A percentile compares a stretch with the other conserved stretches of the same genome.
Conservation (phyloP, 768 basidiomycete species). For the Auricularia cornea region DNA sequence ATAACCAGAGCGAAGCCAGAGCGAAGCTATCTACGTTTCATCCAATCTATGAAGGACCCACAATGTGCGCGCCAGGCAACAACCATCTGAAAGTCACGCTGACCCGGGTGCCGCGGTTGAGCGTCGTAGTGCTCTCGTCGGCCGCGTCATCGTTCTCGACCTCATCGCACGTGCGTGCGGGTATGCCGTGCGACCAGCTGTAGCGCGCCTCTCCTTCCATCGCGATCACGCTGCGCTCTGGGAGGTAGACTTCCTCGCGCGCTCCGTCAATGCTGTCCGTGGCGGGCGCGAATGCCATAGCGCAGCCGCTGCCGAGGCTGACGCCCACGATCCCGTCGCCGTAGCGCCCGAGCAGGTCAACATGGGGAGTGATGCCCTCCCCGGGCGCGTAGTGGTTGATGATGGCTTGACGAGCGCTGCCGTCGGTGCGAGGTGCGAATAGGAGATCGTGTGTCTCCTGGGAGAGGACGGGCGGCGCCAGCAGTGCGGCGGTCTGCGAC, state of each 20-base stretch:
- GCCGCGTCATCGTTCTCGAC: constrained; percentile 36
- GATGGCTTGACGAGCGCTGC: constrained; percentile 69
- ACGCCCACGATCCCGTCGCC: constrained; percentile 87
- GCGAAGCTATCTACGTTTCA: no score
- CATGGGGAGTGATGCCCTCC: constrained; percentile 80
- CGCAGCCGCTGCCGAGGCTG: constrained; percentile 70
- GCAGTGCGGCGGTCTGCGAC: constrained; percentile 35
- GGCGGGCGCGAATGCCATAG: constrained; percentile 55
- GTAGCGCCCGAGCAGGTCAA: constrained; percentile 78
- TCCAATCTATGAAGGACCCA: constrained; percentile 33
- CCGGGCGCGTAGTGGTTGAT: constrained; percentile 85
- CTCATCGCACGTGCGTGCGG: constrained; percentile 47
- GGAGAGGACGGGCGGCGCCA: constrained; percentile 46
- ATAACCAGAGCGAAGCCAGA: no score
- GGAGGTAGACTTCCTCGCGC: constrained; percentile 54
- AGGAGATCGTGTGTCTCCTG: constrained; percentile 43
- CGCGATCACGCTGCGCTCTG: constrained; percentile 66
- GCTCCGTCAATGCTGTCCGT: neutral
- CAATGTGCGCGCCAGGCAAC: constrained; percentile 73
- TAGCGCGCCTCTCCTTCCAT: constrained; percentile 78
- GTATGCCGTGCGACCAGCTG: constrained; percentile 84
- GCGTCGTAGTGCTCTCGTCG: constrained; percentile 23
- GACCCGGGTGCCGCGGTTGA: constrained; percentile 50
- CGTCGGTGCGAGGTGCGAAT: constrained; percentile 42
- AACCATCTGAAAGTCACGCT: constrained; percentile 88